Conservation (phyloP, 768 basidiomycete genomes). For the Amanita brunnescens region DNA sequence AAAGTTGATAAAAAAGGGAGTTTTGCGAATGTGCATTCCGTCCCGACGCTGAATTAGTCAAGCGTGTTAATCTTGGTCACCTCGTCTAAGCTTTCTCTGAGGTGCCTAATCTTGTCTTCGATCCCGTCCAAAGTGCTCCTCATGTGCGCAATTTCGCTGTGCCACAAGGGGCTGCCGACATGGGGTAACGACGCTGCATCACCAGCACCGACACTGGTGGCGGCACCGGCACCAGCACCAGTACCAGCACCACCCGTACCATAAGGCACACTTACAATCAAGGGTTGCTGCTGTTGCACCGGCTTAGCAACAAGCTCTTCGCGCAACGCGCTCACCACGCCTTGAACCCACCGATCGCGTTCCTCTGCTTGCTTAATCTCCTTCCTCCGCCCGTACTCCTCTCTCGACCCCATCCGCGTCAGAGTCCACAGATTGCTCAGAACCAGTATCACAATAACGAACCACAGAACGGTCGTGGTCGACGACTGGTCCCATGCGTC, state of each 20-base stretch:
- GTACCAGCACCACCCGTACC: too few relatives aligned
- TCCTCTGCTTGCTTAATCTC: constrained; percentile 53
- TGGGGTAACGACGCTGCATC: constrained; percentile 1
- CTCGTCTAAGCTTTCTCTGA: constrained; percentile 28
- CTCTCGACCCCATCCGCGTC: constrained; percentile 31
- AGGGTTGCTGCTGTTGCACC: background rate
- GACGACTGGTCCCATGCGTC: constrained; percentile 78
- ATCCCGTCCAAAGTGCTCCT: constrained; percentile 43
- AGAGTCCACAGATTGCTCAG: constrained; percentile 70
- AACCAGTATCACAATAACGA: constrained; percentile 64
- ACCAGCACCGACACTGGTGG: too few relatives aligned
- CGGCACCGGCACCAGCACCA: too few relatives aligned
- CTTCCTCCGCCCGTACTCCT: constrained; percentile 35
- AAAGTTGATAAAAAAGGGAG: too few relatives aligned
- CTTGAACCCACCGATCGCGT: constrained; percentile 67
- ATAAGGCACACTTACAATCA: constrained; percentile 1
- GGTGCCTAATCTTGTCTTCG: constrained; percentile 44
- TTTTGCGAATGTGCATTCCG: too few relatives aligned
- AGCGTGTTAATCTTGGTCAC: background rate
- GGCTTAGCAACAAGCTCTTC: constrained; percentile 46
- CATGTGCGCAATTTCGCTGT: constrained; percentile 40
- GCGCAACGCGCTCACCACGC: constrained; percentile 62
- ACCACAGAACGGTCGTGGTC: constrained; percentile 61
- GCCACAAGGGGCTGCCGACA: constrained; percentile 21
- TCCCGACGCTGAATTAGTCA: background rate